Evolutionary conservation across 106 monocot genomes (phyloP), one percentile per base, ranked within the genome.

Genomic region (Vanilla planifolia): DNA sequence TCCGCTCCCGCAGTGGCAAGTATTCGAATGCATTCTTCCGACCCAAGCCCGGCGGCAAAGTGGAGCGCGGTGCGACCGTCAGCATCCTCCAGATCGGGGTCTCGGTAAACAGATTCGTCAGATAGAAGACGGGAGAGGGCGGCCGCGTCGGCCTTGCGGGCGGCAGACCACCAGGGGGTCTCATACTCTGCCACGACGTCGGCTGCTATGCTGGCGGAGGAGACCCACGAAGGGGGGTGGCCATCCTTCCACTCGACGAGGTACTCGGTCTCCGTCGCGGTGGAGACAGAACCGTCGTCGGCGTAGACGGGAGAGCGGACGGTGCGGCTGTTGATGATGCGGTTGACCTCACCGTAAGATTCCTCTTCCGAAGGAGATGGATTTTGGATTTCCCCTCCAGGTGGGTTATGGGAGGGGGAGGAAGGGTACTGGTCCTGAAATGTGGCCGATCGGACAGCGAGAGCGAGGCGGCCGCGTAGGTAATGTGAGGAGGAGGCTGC

Each of bases 101-200:
- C 83, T 16, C 80, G 82, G 15, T 45, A 45, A 33, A 36, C 62
- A 27, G 76, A 25, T 16, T 63, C 67, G 35, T 79, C 82, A 2
- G 72, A 45, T 33, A 90, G 73, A 10, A 91, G 73, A 30, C 33
- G 68, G 23, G 76, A 48, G 35, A 91, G 67, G 33, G 71, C 79
- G 4, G 55, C 40, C 0, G 66, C 76, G 62, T 92, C 91, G n/a
- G 74, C 82, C 55, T 86, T 86, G 47, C 82, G 76, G 26, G 91
- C 86, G 17, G 91, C 91, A 16, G 70, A 71, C 91, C 91, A 92
- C 91, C 91, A 92, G 37, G 91, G 91, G 14, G 86, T 92, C 74
- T 86, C 91, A 66, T 80, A 92, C 65, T 92, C 91, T 8, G 86
- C 91, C 2, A 86, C 73, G 20, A 92, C 86, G 72, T 92, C 91